phyloP scores from a whole-genome alignment of 1,139 yeast genomes.

The Yamadazyma conglobata region DNA sequence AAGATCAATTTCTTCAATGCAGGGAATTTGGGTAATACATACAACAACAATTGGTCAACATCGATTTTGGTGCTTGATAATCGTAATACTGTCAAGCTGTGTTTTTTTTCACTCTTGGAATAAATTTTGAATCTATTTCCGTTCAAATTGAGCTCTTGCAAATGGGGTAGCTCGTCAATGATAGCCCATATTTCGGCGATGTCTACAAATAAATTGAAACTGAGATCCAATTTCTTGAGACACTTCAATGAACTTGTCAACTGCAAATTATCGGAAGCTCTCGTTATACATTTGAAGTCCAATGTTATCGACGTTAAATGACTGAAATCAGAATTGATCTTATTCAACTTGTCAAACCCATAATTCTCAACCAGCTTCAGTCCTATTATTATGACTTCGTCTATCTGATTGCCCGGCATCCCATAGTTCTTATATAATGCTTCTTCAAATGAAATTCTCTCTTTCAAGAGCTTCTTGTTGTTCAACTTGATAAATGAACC shows the following conservation, averaged over 20 bases:
- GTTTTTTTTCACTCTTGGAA: constrained; percentile 25
- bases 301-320: constrained; percentile 50
- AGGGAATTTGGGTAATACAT: constrained; percentile 40
- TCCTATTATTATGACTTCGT: constrained; percentile 41
- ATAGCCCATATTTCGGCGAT: constrained; percentile 39
- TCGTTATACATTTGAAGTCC: constrained; percentile 27
- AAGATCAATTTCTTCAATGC: constrained; percentile 39
- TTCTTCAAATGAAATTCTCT: constrained; percentile 32
- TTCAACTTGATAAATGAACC: constrained; percentile 67
- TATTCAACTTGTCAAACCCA: constrained; percentile 60
- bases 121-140: constrained; percentile 55
- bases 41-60: constrained; percentile 16
- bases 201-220: constrained; percentile 53
- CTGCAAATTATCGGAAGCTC: neutral
- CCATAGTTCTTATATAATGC: constrained; percentile 53
- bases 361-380: constrained; percentile 54
- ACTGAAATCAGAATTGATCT: constrained; percentile 44
- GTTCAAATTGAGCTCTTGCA: constrained; percentile 51
- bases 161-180: constrained; percentile 27
- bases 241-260: constrained; percentile 5
- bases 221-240: constrained; percentile 51
- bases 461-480: constrained; percentile 26
- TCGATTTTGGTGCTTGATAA: constrained; percentile 31
- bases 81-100: constrained; percentile 20
- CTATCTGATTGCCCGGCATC: constrained; percentile 20